phyloP scores from a whole-genome alignment of 2,329 filamentous ascomycete species.

The Chalaropsis ovoidea region DNA sequence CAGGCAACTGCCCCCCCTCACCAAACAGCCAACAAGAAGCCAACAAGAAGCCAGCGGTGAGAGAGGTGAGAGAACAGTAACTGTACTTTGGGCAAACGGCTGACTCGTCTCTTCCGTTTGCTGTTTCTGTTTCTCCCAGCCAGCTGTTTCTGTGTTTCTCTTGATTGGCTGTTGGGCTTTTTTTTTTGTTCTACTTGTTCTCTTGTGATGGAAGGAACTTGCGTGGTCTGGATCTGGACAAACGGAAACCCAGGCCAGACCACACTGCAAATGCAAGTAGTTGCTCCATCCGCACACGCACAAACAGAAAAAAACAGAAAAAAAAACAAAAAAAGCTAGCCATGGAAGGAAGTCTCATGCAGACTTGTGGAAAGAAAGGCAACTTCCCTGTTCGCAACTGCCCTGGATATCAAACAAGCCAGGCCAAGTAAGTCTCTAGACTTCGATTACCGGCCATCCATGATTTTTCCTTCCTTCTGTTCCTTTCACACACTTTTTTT shows the following conservation, averaged over 20 bases:
- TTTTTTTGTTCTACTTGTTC: slow-evolving; percentile 10
- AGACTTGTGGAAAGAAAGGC: neutral
- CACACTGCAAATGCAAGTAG: neutral
- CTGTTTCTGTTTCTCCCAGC: no score
- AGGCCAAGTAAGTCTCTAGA: neutral
- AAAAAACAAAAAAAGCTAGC: neutral
- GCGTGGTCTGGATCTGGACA: neutral
- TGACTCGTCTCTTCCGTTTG: neutral
- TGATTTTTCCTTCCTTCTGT: slow-evolving; percentile 8
- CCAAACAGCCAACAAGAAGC: no score
- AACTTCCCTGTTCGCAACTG: neutral
- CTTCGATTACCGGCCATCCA: slow-evolving; percentile 13
- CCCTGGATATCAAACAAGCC: slow-evolving; percentile 13
- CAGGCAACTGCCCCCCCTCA: neutral
- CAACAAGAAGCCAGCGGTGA: neutral
- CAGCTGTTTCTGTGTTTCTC: neutral
- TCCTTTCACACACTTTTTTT: slow-evolving; percentile 9
- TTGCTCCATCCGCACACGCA: neutral
- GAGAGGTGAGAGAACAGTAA: neutral
- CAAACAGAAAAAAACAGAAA: neutral
- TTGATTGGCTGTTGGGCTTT: neutral
- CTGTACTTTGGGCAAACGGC: neutral
- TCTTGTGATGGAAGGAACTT: neutral
- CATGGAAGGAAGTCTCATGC: slow-evolving; percentile 11
- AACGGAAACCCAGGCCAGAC: no score